Base-by-base conservation (phyloP, 805 yeast species). In the Spathaspora arborariae region DNA sequence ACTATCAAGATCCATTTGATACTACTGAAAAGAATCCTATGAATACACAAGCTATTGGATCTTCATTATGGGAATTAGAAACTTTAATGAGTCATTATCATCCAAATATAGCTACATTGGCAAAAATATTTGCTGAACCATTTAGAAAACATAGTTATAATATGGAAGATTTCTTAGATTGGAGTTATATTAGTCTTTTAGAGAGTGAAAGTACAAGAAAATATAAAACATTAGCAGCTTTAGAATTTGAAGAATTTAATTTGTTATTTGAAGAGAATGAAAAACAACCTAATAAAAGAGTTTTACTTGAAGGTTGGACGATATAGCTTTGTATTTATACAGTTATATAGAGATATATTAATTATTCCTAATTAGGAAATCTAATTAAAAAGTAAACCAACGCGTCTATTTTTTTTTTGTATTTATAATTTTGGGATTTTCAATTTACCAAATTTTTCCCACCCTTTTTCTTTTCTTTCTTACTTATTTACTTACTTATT, bases 141-240 rank as follows among this genome's bases (percentile, higher is more conserved):
- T 92, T 90, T 70, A 80, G 84, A 59, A 94, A 94, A 63, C 82
- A 85, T 47, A 79, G 80, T 56, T 94, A 94, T 63, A 87, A 87
- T 62, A 74, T 94, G 75, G 99, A 94, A 62, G 98, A 94, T 62
- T 94, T 94, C 71, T 67, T 94, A 57, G 96, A 91, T 64, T 92
- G 96, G 88, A 82, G 84, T 47, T 94, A 91, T 61, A 72, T 76
- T 30, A 70, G 85, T 56, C 63, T 87, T 45, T 56, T 85, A 49
- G 82, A 78, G 21, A 79, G 82, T 58, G 95, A 87, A 62, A 65
- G 73, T 41, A 73, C 73, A 21, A 82, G 88, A 68, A 80, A 62
- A 52, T 73, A 88, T 60, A 84, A 84, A 55, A 79, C 83, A 4
- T 81, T 84, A 55, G 85, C 94, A 3, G 86, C 94, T 0, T 66